Evolutionary conservation across 305 asterid genomes (phyloP), one percentile per base, ranked within the genome.

Genomic region (Solanum hybrid): DNA sequence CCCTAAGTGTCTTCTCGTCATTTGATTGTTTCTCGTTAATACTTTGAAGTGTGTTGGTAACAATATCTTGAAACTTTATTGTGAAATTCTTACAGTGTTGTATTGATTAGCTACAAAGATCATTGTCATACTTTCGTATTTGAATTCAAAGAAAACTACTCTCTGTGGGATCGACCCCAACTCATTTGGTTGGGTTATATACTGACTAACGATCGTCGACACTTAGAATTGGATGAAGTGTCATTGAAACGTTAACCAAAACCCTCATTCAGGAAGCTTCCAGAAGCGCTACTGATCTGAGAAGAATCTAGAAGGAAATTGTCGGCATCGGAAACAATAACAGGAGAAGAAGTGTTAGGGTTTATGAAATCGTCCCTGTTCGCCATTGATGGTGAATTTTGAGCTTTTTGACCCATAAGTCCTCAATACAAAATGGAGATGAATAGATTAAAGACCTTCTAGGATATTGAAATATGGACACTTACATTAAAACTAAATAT

Each of bases 251-350:
- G 16, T 40, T 40, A 40, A 40, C 5, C 51, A 77, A 94, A 93
- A 42, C 96, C 97, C 73, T 96, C 99, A 93, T 96, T 96, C 90
- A 94, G 97, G 95, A 95, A 95, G 92, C 99, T 97, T 17, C 96
- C 96, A 82, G 99, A 94, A n/a, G 99, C 98, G 93, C 99, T 97
- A 46, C 97, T 94, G 86, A 94, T 94, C 88, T 93, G 96, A 82
- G 98, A 92, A 77, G 90, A 88, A 90, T 97, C 98, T 81, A 89
- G 89, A 16, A 93, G 95, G 91, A 91, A 93, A 87, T 94, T 93
- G 29, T 95, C 98, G 75, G 91, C 89, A 38, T 94, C 93, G 78
- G 95, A 92, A 35, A 90, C 93, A 27, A 95, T 26, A 71, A 71
- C 17, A 72, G 35, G 79, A 6, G 22, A 72, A 27, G 79, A 13